phyloP scores from a whole-genome alignment of 176 grass and related monocot genomes.

The Chrysopogon serrulatus region DNA sequence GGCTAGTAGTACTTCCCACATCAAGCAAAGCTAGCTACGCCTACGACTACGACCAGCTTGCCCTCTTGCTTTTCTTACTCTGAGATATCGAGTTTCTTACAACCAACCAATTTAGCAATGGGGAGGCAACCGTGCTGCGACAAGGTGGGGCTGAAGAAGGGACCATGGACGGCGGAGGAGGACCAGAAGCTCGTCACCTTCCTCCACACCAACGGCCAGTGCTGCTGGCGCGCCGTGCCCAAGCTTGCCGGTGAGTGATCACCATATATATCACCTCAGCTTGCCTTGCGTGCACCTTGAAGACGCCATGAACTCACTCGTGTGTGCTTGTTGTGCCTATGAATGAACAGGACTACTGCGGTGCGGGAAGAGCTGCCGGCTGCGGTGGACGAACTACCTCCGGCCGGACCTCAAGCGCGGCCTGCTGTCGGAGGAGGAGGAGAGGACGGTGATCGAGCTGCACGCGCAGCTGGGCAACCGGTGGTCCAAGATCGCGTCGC shows the following conservation, averaged over 20 bases:
- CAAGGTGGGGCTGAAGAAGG: too few relatives aligned
- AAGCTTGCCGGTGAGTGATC: constrained; percentile 86
- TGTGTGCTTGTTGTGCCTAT: too few relatives aligned
- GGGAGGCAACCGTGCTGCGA: too few relatives aligned
- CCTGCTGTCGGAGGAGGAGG: constrained; percentile 61
- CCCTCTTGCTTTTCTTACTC: neutral
- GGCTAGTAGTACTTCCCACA: constrained; percentile 26
- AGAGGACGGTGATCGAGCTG: constrained; percentile 74
- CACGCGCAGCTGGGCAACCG: constrained; percentile 86
- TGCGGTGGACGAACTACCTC: constrained; percentile 91
- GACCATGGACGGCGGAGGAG: too few relatives aligned
- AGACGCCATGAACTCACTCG: neutral
- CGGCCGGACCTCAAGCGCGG: constrained; percentile 83
- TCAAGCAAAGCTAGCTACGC: constrained; percentile 19
- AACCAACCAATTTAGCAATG: constrained; percentile 19
- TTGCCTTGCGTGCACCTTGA: too few relatives aligned
- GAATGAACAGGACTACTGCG: constrained; percentile 59
- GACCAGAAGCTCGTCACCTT: constrained; percentile 76
- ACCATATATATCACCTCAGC: too few relatives aligned
- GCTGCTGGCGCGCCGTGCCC: constrained; percentile 82
- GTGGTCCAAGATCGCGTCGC: constrained; percentile 92
- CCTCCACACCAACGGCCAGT: constrained; percentile 64
- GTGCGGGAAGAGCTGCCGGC: constrained; percentile 89
- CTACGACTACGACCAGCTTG: neutral
- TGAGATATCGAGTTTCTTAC: neutral